Conservation (phyloP, 1,139 yeast species). For the Tardiomyces digboiensis region DNA sequence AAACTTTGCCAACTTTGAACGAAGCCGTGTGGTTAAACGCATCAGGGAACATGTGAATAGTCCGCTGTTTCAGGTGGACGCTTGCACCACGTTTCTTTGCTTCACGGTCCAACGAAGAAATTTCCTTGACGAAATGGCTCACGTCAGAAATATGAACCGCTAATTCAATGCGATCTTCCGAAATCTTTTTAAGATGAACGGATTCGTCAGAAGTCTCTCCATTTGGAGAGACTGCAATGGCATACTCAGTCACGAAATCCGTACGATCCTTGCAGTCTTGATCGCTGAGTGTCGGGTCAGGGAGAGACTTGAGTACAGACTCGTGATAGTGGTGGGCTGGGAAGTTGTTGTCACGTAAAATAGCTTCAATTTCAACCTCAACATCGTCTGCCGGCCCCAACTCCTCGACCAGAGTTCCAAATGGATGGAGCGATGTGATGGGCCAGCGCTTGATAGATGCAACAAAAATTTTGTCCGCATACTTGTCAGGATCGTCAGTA, state of each 20-base stretch:
- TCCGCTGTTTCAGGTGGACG: slow-evolving; percentile 81
- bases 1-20: slow-evolving; percentile 49
- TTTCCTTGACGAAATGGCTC: slow-evolving; percentile 52
- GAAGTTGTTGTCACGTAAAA: slow-evolving; percentile 88
- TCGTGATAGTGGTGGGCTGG: slow-evolving; percentile 70
- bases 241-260: slow-evolving; percentile 52
- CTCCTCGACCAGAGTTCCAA: slow-evolving; percentile 85
- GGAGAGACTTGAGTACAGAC: slow-evolving; percentile 19
- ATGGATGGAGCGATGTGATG: slow-evolving; percentile 95
- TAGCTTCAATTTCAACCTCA: slow-evolving; percentile 77
- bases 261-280: slow-evolving; percentile 13
- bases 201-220: slow-evolving; percentile 65
- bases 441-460: slow-evolving; percentile 99
- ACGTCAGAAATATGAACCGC: slow-evolving; percentile 82
- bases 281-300: slow-evolving; percentile 32
- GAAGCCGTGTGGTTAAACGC: slow-evolving; percentile 51
- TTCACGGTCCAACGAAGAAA: slow-evolving; percentile 70
- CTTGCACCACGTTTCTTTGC: slow-evolving; percentile 87
- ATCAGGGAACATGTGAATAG: slow-evolving; percentile 59
- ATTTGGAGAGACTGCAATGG: slow-evolving; percentile 56
- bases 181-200: slow-evolving; percentile 56
- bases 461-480: slow-evolving; percentile 75
- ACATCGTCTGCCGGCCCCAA: slow-evolving; percentile 76
- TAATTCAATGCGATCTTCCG: slow-evolving; percentile 51
- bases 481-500: slow-evolving; percentile 82